phyloP scores from a whole-genome alignment of 2,329 filamentous ascomycete species.

The Hymenoscyphus salicellus region DNA sequence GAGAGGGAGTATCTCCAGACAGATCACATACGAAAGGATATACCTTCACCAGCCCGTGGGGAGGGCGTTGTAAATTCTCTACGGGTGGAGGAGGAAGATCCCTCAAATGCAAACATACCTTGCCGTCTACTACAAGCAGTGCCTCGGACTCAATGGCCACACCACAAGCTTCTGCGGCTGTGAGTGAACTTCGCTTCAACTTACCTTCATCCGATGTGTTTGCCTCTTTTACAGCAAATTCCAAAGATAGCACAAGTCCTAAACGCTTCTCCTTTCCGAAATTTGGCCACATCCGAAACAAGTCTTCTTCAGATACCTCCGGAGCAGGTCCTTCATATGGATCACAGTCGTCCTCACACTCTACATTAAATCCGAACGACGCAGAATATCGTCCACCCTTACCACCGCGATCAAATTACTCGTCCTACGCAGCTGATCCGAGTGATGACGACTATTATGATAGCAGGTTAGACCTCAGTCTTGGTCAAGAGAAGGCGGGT shows the following conservation, averaged over 20 bases:
- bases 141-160: slow-evolving; percentile 15
- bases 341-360: slow-evolving; percentile 25
- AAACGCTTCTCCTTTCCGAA: slow-evolving; percentile 20
- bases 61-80: slow-evolving; percentile 79
- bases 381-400: slow-evolving; percentile 29
- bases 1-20: slow-evolving; percentile 17
- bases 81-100: slow-evolving; percentile 74
- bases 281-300: slow-evolving; percentile 32
- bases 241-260: slow-evolving; percentile 19
- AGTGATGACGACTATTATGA: slow-evolving; percentile 31
- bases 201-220: slow-evolving; percentile 61
- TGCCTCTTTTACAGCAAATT: slow-evolving; percentile 28
- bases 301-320: slow-evolving; percentile 32
- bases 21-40: slow-evolving; percentile 52
- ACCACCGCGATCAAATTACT: slow-evolving; percentile 22
- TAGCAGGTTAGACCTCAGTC: slow-evolving; percentile 63
- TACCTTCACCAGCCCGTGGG: slow-evolving; percentile 81
- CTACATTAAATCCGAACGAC: slow-evolving; percentile 27
- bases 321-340: slow-evolving; percentile 23
- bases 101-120: slow-evolving; percentile 70
- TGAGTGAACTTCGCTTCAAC: slow-evolving; percentile 90
- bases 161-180: slow-evolving; percentile 32
- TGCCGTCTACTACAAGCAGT: slow-evolving; percentile 43
- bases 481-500: slow-evolving; percentile 80
- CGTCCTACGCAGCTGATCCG: slow-evolving; percentile 14